Evolutionary conservation across 2,329 filamentous ascomycete species (phyloP).

Genomic region (Diaporthe velutina): DNA sequence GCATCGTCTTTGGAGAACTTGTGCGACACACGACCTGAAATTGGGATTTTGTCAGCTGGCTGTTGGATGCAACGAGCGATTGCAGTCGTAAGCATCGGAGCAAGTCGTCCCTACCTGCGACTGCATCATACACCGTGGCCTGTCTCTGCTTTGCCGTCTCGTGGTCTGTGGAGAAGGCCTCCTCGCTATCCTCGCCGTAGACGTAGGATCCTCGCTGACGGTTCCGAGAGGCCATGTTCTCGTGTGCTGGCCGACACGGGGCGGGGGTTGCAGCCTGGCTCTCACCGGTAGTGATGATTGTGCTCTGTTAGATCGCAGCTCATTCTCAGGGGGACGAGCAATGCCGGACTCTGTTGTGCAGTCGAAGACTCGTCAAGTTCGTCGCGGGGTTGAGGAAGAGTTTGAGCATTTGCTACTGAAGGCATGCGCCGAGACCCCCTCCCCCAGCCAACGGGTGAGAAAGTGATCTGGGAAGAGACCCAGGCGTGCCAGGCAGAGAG

Average conservation of each 20-base stretch:
- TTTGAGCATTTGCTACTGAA: background rate
- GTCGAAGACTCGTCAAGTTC: background rate
- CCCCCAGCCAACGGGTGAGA: background rate
- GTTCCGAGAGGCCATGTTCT: conserved; percentile 44
- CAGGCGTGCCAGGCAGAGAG: background rate
- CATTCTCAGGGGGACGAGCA: background rate
- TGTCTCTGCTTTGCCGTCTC: conserved; percentile 48
- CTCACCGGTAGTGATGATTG: background rate
- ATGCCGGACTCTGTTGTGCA: background rate
- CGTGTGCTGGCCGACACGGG: background rate
- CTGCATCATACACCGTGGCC: conserved; percentile 78
- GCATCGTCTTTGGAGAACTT: conserved; percentile 35
- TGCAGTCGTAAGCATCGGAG: background rate
- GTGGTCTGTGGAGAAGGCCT: conserved; percentile 43
- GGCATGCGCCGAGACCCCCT: conserved; percentile 29
- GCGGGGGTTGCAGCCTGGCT: background rate
- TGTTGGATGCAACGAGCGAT: conserved; percentile 39
- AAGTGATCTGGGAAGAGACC: conserved; percentile 3
- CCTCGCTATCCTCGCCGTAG: conserved; percentile 39
- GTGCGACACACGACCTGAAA: conserved; percentile 40
- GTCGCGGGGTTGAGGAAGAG: background rate
- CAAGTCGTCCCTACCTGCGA: conserved; percentile 67
- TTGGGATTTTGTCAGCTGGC: conserved; percentile 3
- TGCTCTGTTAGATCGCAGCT: background rate
- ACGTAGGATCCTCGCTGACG: conserved; percentile 41